phyloP scores from a whole-genome alignment of 2,329 filamentous ascomycete species.

The Nothomitra cinnamomea region DNA sequence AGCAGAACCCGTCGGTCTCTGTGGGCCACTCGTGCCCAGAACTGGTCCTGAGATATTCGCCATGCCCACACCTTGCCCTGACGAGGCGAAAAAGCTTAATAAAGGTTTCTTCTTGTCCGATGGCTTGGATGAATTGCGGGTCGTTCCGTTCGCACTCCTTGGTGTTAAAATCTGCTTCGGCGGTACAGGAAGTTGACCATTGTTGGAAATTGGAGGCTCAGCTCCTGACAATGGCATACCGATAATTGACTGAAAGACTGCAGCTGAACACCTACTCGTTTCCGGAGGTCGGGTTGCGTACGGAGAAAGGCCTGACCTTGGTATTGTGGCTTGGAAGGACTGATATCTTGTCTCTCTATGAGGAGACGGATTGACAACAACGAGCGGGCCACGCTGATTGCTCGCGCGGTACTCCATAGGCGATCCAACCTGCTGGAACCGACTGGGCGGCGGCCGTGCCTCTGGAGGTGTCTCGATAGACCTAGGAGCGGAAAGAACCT shows the following conservation, averaged over 20 bases:
- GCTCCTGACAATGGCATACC: neutral
- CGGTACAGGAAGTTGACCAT: neutral
- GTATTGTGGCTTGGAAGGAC: neutral
- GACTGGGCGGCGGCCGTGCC: neutral
- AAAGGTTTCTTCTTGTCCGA: neutral
- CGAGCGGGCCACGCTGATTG: neutral
- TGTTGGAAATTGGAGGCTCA: neutral
- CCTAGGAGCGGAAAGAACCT: neutral
- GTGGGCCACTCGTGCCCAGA: neutral
- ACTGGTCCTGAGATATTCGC: neutral
- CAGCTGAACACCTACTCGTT: neutral
- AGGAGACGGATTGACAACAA: neutral
- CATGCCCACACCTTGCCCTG: neutral
- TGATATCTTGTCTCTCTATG: neutral
- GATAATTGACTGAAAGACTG: slow-evolving; percentile 1
- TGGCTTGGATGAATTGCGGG: neutral
- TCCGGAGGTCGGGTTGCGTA: neutral
- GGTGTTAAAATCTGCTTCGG: neutral
- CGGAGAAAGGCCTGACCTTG: neutral
- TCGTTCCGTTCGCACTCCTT: neutral
- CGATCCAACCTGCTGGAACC: neutral
- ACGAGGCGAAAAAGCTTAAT: too few relatives aligned
- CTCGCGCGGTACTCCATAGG: neutral
- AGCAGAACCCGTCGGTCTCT: neutral
- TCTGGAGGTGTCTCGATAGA: neutral